Evolutionary conservation across 1,139 yeast species (phyloP).

Genomic region (Yamadazyma kanchanaburiensis): DNA sequence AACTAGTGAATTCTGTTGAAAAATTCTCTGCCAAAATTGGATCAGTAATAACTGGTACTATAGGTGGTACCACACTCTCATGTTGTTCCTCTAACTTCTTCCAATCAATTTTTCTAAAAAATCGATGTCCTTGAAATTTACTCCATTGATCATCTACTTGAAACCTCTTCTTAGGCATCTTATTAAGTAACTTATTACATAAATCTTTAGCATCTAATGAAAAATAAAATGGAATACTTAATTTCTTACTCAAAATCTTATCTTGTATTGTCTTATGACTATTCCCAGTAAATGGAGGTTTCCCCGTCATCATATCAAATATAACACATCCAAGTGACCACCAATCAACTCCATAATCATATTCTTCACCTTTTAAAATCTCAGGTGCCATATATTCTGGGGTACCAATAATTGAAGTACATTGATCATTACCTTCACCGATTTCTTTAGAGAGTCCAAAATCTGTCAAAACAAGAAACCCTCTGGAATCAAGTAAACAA

Average conservation of each 20-base stretch:
- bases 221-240: conserved; percentile 72
- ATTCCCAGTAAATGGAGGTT: conserved; percentile 90
- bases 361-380: conserved; percentile 28
- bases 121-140: conserved; percentile 23
- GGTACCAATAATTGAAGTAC: conserved; percentile 81
- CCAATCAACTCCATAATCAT: conserved; percentile 34
- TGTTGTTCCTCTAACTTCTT: conserved; percentile 19
- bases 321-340: conserved; percentile 44
- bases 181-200: conserved; percentile 63
- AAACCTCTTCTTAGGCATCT: conserved; percentile 69
- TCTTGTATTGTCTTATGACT: conserved; percentile 76
- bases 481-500: conserved; percentile 71
- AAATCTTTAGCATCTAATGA: conserved; percentile 81
- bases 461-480: conserved; percentile 81
- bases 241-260: conserved; percentile 68
- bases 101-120: conserved; percentile 32
- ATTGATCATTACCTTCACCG: conserved; percentile 35
- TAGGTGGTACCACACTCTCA: conserved; percentile 21
- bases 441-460: conserved; percentile 84
- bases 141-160: conserved; percentile 55
- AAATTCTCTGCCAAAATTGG: conserved; percentile 34
- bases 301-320: conserved; percentile 87
- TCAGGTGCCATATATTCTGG: conserved; percentile 51
- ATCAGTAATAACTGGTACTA: conserved; percentile 31
- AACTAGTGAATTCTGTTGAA: conserved; percentile 25